Evolutionary conservation across 2,329 filamentous ascomycete genomes (phyloP).

Genomic region (Aaosphaeria arxii): DNA sequence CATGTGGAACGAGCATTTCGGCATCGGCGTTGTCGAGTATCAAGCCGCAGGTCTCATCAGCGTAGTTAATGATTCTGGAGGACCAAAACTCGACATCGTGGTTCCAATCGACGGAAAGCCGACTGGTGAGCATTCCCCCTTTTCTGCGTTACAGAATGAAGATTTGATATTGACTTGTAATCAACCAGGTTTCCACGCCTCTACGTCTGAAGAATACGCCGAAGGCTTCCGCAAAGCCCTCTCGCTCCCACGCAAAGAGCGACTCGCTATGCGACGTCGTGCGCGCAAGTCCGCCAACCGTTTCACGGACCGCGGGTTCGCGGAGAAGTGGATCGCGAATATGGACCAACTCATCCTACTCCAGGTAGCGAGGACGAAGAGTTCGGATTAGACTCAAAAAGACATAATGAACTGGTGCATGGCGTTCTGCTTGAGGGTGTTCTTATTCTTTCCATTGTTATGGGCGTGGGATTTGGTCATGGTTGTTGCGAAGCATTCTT

Average conservation of each 20-base stretch:
- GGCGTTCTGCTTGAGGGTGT: too few relatives aligned
- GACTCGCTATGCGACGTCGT: conserved; percentile 69
- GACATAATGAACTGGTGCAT: too few relatives aligned
- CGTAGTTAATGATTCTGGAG: conserved; percentile 90
- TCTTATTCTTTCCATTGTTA: too few relatives aligned
- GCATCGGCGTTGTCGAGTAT: conserved; percentile 97
- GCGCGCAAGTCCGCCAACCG: conserved; percentile 76
- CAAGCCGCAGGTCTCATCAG: conserved; percentile 90
- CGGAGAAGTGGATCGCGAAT: conserved; percentile 70
- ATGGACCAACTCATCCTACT: conserved; percentile 67
- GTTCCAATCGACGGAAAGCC: conserved; percentile 72
- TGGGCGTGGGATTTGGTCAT: too few relatives aligned
- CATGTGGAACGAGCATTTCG: conserved; percentile 99
- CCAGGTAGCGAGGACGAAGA: conserved; percentile 19
- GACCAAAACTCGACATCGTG: conserved; percentile 92
- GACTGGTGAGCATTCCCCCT: conserved; percentile 56
- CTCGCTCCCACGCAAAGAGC: conserved; percentile 60
- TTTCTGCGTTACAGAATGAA: background rate
- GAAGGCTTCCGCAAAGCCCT: conserved; percentile 76
- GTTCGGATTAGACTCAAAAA: too few relatives aligned
- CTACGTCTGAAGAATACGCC: conserved; percentile 75
- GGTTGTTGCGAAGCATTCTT: too few relatives aligned
- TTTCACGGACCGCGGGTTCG: conserved; percentile 88
- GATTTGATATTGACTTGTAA: background rate
- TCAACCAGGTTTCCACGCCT: conserved; percentile 76